Evolutionary conservation across 495 filamentous ascomycete genomes (phyloP).

Genomic region (Aspergillus panamensis): DNA sequence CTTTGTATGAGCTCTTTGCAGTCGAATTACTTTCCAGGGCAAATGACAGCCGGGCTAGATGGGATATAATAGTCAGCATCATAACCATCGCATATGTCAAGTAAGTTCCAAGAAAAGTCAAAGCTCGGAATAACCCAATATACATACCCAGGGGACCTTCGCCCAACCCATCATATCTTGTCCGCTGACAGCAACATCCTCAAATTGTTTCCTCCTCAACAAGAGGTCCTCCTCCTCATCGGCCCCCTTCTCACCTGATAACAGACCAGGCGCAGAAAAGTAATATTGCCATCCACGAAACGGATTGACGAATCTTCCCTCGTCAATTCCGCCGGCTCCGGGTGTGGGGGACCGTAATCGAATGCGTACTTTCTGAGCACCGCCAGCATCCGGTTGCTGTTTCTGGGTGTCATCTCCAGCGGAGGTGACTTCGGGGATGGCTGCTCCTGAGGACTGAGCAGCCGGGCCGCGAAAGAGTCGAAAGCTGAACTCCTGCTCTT

Average conservation of each 20-base stretch:
- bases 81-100: background rate
- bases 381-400: constrained; percentile 2
- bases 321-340: constrained; percentile 20
- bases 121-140: background rate
- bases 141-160: constrained; percentile 40
- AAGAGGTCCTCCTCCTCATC: constrained; percentile 16
- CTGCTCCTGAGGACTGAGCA: constrained; percentile 6
- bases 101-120: background rate
- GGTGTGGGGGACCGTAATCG: constrained; percentile 42
- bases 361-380: constrained; percentile 41
- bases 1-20: constrained; percentile 41
- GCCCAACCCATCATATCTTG: constrained; percentile 36
- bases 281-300: constrained; percentile 47
- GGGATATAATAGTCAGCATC: background rate
- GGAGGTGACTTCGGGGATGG: background rate
- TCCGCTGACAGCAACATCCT: constrained; percentile 42
- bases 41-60: constrained; percentile 41
- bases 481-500: constrained; percentile 49
- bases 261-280: constrained; percentile 35
- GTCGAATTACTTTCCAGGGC: constrained; percentile 42
- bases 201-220: constrained; percentile 31
- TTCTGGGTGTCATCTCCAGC: background rate
- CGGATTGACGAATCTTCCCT: constrained; percentile 43
- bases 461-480: constrained; percentile 42
- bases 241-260: constrained; percentile 15